phyloP scores from a whole-genome alignment of 2,329 filamentous ascomycete species.

The Sordariomycetes sp. region DNA sequence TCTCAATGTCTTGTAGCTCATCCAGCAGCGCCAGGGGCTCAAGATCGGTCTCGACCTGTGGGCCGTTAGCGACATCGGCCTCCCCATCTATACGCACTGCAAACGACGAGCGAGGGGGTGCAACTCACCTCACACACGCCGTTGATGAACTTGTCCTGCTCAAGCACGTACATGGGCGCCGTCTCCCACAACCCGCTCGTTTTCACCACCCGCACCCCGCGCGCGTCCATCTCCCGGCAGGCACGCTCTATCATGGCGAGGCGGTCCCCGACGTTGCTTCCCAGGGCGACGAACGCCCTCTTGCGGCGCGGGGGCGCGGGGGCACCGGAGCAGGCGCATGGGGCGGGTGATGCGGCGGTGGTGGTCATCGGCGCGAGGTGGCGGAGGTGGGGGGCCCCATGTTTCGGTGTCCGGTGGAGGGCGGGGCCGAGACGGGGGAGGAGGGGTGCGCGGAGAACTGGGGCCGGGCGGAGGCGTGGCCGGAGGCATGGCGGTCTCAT shows the following conservation, averaged over 20 bases:
- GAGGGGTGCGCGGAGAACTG: neutral
- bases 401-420: neutral
- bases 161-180: constrained; percentile 88
- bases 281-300: constrained; percentile 73
- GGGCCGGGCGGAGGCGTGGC: too few relatives aligned
- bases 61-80: neutral
- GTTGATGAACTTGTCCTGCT: constrained; percentile 84
- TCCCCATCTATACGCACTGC: constrained; percentile 1
- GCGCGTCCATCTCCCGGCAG: constrained; percentile 63
- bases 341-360: neutral
- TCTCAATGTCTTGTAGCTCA: constrained; percentile 75
- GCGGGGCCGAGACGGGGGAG: neutral
- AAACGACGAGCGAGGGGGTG: neutral
- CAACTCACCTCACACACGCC: constrained; percentile 75
- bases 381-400: neutral
- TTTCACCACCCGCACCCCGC: constrained; percentile 61
- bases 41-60: constrained; percentile 69
- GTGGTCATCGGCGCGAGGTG: neutral
- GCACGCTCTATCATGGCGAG: constrained; percentile 77
- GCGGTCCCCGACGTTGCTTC: constrained; percentile 85
- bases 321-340: constrained; percentile 23
- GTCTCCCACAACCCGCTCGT: constrained; percentile 93
- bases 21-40: constrained; percentile 68
- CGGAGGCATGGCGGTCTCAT: too few relatives aligned
- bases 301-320: constrained; percentile 10